Conservation (phyloP, 495 filamentous ascomycete species). For the Talaromyces thailandensis region DNA sequence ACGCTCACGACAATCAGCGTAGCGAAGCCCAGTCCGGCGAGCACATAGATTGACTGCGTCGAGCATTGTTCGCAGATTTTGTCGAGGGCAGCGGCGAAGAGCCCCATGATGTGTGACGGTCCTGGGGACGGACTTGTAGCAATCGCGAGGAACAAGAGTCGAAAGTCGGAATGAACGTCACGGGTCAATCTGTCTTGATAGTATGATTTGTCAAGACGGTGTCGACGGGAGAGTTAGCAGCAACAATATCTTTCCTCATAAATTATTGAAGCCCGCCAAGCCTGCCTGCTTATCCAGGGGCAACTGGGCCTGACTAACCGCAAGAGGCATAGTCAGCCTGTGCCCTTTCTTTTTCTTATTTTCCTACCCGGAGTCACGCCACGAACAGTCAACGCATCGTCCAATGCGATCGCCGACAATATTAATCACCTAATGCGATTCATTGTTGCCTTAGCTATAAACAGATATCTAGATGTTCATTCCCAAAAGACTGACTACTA, state of each 20-base stretch:
- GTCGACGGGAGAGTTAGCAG: neutral
- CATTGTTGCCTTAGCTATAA: neutral
- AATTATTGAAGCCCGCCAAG: neutral
- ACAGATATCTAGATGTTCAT: neutral
- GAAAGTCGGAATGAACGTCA: neutral
- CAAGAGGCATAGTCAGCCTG: conserved; percentile 7
- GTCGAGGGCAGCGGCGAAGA: conserved; percentile 20
- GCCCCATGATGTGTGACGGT: conserved; percentile 15
- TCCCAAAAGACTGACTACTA: neutral
- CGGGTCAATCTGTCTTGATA: neutral
- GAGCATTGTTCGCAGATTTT: conserved; percentile 25
- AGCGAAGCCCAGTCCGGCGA: conserved; percentile 23
- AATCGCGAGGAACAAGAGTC: conserved; percentile 1
- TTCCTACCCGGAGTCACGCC: conserved; percentile 1
- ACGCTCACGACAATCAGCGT: conserved; percentile 36
- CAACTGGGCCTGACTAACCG: neutral
- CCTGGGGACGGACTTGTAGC: conserved; percentile 5
- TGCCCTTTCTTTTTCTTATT: neutral
- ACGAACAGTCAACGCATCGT: neutral
- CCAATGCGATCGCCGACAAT: neutral
- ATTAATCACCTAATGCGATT: neutral
- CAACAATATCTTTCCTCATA: neutral
- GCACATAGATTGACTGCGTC: conserved; percentile 20
- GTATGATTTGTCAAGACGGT: neutral
- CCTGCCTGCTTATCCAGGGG: neutral